Evolutionary conservation across 257 asterid species (phyloP).

Genomic region (Solanum tarijense): DNA sequence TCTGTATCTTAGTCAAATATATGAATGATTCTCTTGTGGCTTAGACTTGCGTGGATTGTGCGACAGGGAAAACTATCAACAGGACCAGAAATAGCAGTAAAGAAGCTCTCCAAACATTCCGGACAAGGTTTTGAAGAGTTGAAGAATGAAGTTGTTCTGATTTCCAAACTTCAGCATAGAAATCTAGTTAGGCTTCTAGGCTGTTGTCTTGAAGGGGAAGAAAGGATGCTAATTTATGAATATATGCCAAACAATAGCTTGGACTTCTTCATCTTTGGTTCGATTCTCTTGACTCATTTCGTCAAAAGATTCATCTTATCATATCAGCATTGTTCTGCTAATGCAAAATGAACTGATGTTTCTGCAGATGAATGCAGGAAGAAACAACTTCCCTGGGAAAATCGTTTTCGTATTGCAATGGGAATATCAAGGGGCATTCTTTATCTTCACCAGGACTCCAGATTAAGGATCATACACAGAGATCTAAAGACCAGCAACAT

Average conservation of each 20-base stretch:
- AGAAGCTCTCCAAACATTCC: conserved; percentile 3
- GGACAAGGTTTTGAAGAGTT: conserved; percentile 7
- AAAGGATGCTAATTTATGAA: conserved; percentile 5
- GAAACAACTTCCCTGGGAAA: neutral
- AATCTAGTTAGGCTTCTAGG: conserved; percentile 6
- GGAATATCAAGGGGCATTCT: conserved; percentile 3
- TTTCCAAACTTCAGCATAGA: conserved; percentile 8
- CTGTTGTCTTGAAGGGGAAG: conserved; percentile 2
- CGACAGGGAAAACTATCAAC: conserved; percentile 1
- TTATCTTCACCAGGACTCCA: conserved; percentile 7
- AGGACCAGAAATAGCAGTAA: conserved; percentile 8
- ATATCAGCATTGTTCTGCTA: neutral
- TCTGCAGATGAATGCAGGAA: neutral
- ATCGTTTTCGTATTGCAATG: neutral
- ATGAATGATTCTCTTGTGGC: neutral
- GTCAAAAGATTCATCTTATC: neutral
- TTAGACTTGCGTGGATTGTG: neutral
- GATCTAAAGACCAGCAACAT: conserved; percentile 5
- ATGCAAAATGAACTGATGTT: neutral
- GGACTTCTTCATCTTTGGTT: conserved; percentile 9
- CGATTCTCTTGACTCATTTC: neutral
- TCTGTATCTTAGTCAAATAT: neutral
- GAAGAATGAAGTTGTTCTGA: neutral
- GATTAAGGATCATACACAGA: conserved; percentile 4
- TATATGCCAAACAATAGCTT: conserved; percentile 12